Evolutionary conservation across 371 early-diverging fungal genomes (phyloP).

Genomic region (Phascolomyces articulosus): DNA sequence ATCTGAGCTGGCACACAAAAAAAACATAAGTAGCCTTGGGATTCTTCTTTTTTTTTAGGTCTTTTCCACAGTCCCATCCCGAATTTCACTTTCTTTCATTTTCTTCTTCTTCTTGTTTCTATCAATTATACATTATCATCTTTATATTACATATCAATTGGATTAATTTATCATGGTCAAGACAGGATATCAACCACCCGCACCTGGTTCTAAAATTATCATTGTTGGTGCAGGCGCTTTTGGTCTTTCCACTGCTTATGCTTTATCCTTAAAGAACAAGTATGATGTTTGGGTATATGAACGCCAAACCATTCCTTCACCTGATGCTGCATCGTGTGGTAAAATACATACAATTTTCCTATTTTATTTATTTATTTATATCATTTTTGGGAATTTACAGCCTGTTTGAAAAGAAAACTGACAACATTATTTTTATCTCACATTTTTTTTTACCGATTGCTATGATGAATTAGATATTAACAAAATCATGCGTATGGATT

Average conservation of each 20-base stretch:
- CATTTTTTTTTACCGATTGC: no score
- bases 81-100: neutral
- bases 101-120: neutral
- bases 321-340: conserved; percentile 51
- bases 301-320: conserved; percentile 40
- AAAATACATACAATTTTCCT: no score
- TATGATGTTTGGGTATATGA: conserved; percentile 48
- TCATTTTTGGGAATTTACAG: no score
- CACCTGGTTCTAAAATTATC: conserved; percentile 39
- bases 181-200: conserved; percentile 11
- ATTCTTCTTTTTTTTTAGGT: neutral
- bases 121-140: neutral
- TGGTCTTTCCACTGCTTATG: conserved; percentile 53
- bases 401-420: no score
- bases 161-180: neutral
- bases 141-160: no score
- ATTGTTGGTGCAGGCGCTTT: conserved; percentile 59
- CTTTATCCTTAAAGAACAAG: conserved; percentile 33
- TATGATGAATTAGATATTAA: conserved; percentile 39
- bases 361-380: no score
- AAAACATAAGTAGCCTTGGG: neutral
- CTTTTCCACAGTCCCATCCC: no score
- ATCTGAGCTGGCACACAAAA: neutral
- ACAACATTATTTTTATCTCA: no score
- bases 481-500: conserved; percentile 56